Evolutionary conservation across 2,329 filamentous ascomycete species (phyloP).

Genomic region (Fusarium aywerte): DNA sequence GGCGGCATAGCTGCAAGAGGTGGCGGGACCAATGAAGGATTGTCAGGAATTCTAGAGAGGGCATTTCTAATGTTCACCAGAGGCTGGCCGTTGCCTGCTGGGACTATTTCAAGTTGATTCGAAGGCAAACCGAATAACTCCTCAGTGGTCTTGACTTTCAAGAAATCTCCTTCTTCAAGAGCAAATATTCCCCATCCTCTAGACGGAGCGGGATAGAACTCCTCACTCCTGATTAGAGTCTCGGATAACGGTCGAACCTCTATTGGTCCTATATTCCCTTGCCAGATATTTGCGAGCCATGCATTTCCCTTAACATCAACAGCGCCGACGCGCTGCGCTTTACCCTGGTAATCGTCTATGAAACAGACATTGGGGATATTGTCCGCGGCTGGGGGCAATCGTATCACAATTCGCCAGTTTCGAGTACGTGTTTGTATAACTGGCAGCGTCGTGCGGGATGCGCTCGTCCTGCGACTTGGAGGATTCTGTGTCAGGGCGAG

Average conservation of each 20-base stretch:
- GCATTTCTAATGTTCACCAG: slow-evolving; percentile 46
- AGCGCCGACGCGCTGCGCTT: slow-evolving; percentile 62
- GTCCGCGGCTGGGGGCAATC: slow-evolving; percentile 51
- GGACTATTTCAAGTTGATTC: slow-evolving; percentile 34
- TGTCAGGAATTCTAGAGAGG: slow-evolving; percentile 46
- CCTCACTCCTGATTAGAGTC: slow-evolving; percentile 45
- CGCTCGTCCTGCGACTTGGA: background rate
- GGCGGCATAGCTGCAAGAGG: background rate
- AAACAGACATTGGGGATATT: slow-evolving; percentile 68
- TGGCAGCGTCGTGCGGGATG: slow-evolving; percentile 1
- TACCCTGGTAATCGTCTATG: slow-evolving; percentile 57
- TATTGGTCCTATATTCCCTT: slow-evolving; percentile 44
- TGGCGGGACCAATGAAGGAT: slow-evolving; percentile 42
- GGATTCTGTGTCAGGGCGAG: slow-evolving; percentile 52
- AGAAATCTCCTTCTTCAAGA: slow-evolving; percentile 58
- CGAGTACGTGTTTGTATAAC: slow-evolving; percentile 50
- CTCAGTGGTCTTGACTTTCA: slow-evolving; percentile 49
- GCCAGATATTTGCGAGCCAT: slow-evolving; percentile 67
- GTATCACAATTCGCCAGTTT: slow-evolving; percentile 63
- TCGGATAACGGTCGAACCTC: slow-evolving; percentile 42
- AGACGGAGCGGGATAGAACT: slow-evolving; percentile 45
- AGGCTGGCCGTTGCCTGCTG: slow-evolving; percentile 24
- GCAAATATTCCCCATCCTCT: slow-evolving; percentile 63
- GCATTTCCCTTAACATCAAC: slow-evolving; percentile 61
- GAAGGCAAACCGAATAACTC: slow-evolving; percentile 50